These are phyloP conservation scores for Calonectria leucothoes DNA, from an alignment of 2,329 filamentous ascomycete species.

Conservation along the genomic window DNA sequence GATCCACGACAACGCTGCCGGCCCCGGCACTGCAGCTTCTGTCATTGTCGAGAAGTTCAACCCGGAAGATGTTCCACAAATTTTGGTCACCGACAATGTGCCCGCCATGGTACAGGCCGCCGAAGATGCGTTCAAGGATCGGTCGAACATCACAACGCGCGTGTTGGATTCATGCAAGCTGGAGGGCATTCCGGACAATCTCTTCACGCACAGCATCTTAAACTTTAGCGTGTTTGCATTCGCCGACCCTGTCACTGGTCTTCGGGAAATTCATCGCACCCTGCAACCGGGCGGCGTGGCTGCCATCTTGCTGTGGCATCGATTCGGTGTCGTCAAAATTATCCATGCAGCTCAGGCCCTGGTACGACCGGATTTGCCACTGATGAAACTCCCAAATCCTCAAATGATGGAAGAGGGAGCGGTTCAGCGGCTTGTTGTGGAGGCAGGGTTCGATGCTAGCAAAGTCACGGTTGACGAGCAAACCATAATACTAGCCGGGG, in stretches of 20 bases:
- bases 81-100: slow-evolving; percentile 34
- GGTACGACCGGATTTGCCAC: slow-evolving; percentile 42
- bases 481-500: not conserved
- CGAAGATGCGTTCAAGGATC: slow-evolving; percentile 21
- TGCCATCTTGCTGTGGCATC: slow-evolving; percentile 37
- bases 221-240: slow-evolving; percentile 48
- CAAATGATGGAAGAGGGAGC: slow-evolving; percentile 40
- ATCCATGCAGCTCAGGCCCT: slow-evolving; percentile 43
- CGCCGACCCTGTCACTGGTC: slow-evolving; percentile 30
- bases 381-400: slow-evolving; percentile 38
- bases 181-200: slow-evolving; percentile 24
- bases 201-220: slow-evolving; percentile 42
- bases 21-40: slow-evolving; percentile 45
- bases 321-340: slow-evolving; percentile 38
- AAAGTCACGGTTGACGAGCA: slow-evolving; percentile 22
- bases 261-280: slow-evolving; percentile 45
- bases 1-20: slow-evolving; percentile 48
- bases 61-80: not conserved
- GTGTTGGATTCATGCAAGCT: slow-evolving; percentile 37
- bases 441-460: slow-evolving; percentile 38
- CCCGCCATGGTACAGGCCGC: slow-evolving; percentile 32
- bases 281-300: slow-evolving; percentile 43
- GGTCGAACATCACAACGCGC: slow-evolving; percentile 16
- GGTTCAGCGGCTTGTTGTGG: slow-evolving; percentile 28
- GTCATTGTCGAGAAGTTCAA: slow-evolving; percentile 33